phyloP scores from a whole-genome alignment of 2,329 filamentous ascomycete species.

The Alternaria sp. region DNA sequence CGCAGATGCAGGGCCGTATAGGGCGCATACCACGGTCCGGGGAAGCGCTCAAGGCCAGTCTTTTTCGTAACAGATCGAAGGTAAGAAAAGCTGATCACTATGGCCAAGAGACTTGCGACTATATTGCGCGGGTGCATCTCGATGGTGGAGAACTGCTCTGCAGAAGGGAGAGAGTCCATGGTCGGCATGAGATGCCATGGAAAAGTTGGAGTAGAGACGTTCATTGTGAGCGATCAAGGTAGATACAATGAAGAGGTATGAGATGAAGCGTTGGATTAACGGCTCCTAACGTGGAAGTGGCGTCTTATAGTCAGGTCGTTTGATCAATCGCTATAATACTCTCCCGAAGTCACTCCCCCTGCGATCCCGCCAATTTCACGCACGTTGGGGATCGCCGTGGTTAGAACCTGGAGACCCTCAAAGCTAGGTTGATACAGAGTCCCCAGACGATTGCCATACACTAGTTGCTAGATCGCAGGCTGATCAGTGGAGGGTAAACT shows the following conservation, averaged over 20 bases:
- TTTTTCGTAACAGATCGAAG: background rate
- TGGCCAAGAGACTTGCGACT: background rate
- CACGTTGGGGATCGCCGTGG: background rate
- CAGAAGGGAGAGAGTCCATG: background rate
- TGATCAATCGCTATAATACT: background rate
- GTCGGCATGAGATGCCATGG: background rate
- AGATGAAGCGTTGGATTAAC: background rate
- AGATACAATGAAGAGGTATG: background rate
- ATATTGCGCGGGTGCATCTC: background rate
- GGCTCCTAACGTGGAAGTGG: background rate
- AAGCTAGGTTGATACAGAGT: background rate
- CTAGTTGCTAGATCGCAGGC: background rate
- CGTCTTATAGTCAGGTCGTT: background rate
- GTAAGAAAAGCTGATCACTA: conserved; percentile 1
- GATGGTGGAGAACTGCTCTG: background rate
- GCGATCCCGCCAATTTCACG: background rate
- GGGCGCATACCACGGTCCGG: conserved; percentile 3
- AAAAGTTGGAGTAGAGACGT: background rate
- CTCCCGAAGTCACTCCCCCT: background rate
- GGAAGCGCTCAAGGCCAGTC: background rate
- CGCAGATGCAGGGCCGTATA: conserved; percentile 4
- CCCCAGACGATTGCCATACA: background rate
- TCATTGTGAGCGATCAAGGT: background rate
- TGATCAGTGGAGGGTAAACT: background rate
- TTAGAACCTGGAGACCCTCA: background rate